A percentile compares a stretch with the other conserved stretches of the same genome.
Conservation (phyloP, 1,139 yeast genomes). For the Pichia sp. region DNA sequence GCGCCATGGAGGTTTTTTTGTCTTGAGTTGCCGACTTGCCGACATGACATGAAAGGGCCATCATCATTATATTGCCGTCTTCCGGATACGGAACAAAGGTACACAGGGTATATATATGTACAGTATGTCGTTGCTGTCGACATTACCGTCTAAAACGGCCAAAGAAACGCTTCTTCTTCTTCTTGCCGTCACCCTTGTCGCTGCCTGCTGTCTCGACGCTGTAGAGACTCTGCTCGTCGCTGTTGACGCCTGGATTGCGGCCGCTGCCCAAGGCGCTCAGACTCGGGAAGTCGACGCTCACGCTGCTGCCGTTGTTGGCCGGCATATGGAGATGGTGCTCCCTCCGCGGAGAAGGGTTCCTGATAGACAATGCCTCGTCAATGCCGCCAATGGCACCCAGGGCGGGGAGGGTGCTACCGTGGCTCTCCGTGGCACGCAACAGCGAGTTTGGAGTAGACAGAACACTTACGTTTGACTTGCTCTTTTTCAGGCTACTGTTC, state of each 20-base stretch:
- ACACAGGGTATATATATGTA: no score
- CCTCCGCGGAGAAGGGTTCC: neutral
- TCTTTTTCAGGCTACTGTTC: neutral
- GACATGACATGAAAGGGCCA: no score
- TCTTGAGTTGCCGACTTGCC: no score
- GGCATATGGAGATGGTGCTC: neutral
- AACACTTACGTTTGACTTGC: neutral
- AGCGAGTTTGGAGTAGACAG: neutral
- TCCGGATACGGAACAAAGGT: no score
- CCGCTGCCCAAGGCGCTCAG: neutral
- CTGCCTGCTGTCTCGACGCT: neutral
- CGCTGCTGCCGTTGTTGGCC: neutral
- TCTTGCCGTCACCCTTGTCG: neutral
- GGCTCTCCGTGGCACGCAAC: neutral
- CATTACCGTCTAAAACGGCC: slow-evolving; percentile 2
- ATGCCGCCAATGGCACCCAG: neutral
- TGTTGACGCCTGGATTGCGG: neutral
- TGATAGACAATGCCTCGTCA: neutral
- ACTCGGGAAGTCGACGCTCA: neutral
- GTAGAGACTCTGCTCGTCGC: neutral
- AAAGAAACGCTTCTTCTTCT: slow-evolving; percentile 5
- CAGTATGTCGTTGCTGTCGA: no score
- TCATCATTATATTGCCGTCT: no score
- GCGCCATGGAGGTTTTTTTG: no score
- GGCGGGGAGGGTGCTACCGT: neutral